Evolutionary conservation across 495 filamentous ascomycete genomes (phyloP).

Genomic region (Penicillium pulvis): DNA sequence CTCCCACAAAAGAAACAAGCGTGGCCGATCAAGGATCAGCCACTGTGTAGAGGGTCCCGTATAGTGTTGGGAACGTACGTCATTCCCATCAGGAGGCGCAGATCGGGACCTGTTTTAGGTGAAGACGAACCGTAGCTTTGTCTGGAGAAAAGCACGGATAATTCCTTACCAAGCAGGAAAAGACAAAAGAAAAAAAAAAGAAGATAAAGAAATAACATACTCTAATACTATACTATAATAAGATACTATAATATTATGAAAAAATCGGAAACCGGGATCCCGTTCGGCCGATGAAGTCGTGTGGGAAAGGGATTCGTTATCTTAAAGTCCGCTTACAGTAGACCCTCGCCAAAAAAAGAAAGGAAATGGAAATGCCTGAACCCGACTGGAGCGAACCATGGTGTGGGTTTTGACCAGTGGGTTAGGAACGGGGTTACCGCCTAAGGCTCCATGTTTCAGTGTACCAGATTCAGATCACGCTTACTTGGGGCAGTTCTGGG

Average conservation of each 20-base stretch:
- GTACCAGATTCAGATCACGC: background rate
- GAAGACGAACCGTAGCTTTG: background rate
- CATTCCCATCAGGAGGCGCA: background rate
- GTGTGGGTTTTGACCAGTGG: background rate
- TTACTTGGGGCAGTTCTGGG: background rate
- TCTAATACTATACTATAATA: too few species aligned
- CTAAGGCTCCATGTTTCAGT: background rate
- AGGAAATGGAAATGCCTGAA: background rate
- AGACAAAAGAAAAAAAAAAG: background rate
- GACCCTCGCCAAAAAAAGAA: background rate
- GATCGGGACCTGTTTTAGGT: background rate
- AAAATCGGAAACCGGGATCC: background rate
- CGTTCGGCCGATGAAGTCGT: background rate
- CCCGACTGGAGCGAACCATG: background rate
- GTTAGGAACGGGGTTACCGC: background rate
- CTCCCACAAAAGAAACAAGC: background rate
- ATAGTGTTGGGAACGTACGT: background rate
- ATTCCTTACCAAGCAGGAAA: background rate
- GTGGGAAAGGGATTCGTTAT: background rate
- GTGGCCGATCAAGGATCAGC: constrained; percentile 1
- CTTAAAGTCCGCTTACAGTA: too few species aligned
- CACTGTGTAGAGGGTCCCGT: background rate
- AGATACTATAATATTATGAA: too few species aligned
- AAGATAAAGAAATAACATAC: background rate
- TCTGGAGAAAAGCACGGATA: background rate